A percentile compares a stretch with the other conserved stretches of the same genome.
These are phyloP conservation scores for Cicer judaicum DNA, from an alignment of 306 rosid species.

Conservation along the genomic window DNA sequence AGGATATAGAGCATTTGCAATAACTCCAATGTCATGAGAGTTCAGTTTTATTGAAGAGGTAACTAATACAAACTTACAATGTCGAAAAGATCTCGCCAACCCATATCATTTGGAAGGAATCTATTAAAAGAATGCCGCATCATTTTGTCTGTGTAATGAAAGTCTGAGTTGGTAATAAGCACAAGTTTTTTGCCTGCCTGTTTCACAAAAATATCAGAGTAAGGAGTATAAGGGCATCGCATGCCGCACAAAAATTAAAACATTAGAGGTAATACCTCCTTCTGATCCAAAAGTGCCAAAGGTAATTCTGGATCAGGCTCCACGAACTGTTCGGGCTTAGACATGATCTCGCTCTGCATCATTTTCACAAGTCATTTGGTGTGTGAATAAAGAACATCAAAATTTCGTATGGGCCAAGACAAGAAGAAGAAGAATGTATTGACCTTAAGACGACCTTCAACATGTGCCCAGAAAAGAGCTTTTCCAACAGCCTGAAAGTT, in stretches of 20 bases:
- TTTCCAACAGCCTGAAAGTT: constrained; percentile 90
- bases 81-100: constrained; percentile 94
- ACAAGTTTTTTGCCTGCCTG: constrained; percentile 97
- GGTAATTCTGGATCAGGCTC: constrained; percentile 95
- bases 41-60: constrained; percentile 21
- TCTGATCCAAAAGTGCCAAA: constrained; percentile 91
- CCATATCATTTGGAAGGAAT: constrained; percentile 95
- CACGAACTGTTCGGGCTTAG: constrained; percentile 95
- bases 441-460: constrained; percentile 98
- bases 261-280: constrained; percentile 63
- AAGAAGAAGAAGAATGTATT: constrained; percentile 32
- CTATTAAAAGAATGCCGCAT: constrained; percentile 94
- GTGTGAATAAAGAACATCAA: constrained; percentile 25
- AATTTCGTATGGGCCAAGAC: not conserved
- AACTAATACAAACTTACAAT: constrained; percentile 65
- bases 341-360: constrained; percentile 93
- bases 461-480: constrained; percentile 98
- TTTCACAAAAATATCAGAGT: constrained; percentile 45
- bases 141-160: constrained; percentile 91
- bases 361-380: constrained; percentile 44
- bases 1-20: constrained; percentile 8
- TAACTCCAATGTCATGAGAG: constrained; percentile 25
- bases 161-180: constrained; percentile 97
- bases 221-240: constrained; percentile 39
- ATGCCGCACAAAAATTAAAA: constrained; percentile 28